Evolutionary conservation across 2,329 filamentous ascomycete species (phyloP).

Genomic region (Arthrinium phaeospermum): DNA sequence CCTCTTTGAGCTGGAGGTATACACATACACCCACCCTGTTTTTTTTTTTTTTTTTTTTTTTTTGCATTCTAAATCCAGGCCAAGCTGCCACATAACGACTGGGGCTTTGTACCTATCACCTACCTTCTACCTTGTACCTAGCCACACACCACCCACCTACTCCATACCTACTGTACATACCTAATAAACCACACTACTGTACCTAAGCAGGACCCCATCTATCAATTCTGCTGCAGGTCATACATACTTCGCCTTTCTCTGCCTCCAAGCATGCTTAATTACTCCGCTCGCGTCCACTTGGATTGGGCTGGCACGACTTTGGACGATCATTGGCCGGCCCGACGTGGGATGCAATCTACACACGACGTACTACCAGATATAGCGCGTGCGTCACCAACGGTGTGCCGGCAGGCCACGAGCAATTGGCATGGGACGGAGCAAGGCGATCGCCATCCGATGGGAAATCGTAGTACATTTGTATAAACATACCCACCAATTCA

Average conservation of each 20-base stretch:
- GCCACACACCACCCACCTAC: no score
- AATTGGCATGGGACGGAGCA: not conserved
- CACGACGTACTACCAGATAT: not conserved
- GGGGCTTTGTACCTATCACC: no score
- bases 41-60: not conserved
- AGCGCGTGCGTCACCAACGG: slow-evolving; percentile 4
- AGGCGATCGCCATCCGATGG: not conserved
- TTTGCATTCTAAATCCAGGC: not conserved
- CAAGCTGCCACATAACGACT: no score
- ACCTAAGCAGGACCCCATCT: not conserved
- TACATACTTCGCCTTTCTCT: not conserved
- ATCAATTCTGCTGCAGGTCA: not conserved
- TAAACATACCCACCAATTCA: not conserved
- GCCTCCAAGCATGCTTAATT: not conserved
- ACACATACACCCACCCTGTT: not conserved
- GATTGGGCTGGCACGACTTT: not conserved
- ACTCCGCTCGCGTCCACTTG: not conserved
- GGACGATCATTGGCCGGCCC: not conserved
- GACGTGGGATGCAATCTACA: slow-evolving; percentile 5
- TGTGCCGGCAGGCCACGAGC: not conserved
- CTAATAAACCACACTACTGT: not conserved
- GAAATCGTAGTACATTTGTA: not conserved
- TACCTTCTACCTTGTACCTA: not conserved
- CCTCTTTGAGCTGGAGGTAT: not conserved
- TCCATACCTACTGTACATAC: no score